Evolutionary conservation across 495 filamentous ascomycete species (phyloP).

Genomic region (Annulohypoxylon stygium): DNA sequence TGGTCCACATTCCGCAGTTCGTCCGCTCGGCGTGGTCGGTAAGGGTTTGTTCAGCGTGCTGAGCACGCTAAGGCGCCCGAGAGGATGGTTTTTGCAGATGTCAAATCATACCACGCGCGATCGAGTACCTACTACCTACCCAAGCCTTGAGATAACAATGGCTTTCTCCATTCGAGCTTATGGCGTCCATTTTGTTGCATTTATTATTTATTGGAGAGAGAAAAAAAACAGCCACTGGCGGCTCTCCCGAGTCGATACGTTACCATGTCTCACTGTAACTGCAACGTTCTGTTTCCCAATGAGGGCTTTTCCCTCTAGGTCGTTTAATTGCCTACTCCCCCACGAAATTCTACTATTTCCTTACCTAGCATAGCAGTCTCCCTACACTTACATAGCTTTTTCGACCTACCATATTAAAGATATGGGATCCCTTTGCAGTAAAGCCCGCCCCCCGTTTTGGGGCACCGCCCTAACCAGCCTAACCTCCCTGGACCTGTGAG

Average conservation of each 20-base stretch:
- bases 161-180: conserved; percentile 25
- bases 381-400: conserved; percentile 28
- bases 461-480: conserved; percentile 35
- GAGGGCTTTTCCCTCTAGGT: conserved; percentile 9
- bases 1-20: conserved; percentile 31
- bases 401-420: conserved; percentile 17
- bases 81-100: conserved; percentile 31
- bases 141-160: neutral
- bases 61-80: conserved; percentile 19
- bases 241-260: neutral
- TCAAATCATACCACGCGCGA: conserved; percentile 26
- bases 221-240: conserved; percentile 3
- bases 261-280: conserved; percentile 11
- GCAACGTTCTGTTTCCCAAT: conserved; percentile 26
- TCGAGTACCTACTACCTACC: neutral
- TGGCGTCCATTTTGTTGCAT: conserved; percentile 1
- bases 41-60: conserved; percentile 18
- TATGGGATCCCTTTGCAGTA: conserved; percentile 38
- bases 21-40: conserved; percentile 22
- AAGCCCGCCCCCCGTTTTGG: conserved; percentile 26
- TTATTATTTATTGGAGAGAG: conserved; percentile 32
- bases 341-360: neutral
- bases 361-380: neutral
- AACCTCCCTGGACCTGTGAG: conserved; percentile 32
- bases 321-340: conserved; percentile 14